phyloP scores from a whole-genome alignment of 192 early-diverging fungal species.

The Coemansia sp. region DNA sequence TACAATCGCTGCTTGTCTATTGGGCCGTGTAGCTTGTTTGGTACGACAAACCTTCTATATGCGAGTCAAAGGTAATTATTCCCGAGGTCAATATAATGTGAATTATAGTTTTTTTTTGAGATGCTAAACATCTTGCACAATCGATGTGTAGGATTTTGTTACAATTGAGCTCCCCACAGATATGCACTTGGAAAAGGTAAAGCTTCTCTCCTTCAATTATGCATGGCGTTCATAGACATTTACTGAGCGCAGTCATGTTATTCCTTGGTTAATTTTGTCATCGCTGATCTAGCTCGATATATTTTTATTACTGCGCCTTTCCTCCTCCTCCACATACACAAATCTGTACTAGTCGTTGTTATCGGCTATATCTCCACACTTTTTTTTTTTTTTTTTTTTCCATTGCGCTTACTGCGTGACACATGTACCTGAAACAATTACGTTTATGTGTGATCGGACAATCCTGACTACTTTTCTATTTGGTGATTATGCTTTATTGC shows the following conservation, averaged over 20 bases:
- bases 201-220: neutral
- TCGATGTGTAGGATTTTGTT: constrained; percentile 17
- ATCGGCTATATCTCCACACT: constrained; percentile 4
- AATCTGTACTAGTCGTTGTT: no score
- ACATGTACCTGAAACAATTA: neutral
- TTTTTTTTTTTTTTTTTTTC: constrained; percentile 5
- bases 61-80: constrained; percentile 21
- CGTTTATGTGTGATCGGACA: neutral
- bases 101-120: neutral
- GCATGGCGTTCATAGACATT: neutral
- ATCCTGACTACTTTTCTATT: neutral
- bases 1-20: neutral
- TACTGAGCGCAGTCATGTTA: constrained; percentile 5
- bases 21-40: constrained; percentile 13
- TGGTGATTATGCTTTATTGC: neutral
- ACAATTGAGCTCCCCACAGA: constrained; percentile 16
- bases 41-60: constrained; percentile 8
- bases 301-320: no score
- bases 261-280: neutral
- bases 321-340: no score
- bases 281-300: neutral
- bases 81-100: no score
- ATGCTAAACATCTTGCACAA: neutral
- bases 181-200: constrained; percentile 52
- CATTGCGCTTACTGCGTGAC: neutral